phyloP scores from a whole-genome alignment of 768 basidiomycete species.

The Kwoniella bestiolae region DNA sequence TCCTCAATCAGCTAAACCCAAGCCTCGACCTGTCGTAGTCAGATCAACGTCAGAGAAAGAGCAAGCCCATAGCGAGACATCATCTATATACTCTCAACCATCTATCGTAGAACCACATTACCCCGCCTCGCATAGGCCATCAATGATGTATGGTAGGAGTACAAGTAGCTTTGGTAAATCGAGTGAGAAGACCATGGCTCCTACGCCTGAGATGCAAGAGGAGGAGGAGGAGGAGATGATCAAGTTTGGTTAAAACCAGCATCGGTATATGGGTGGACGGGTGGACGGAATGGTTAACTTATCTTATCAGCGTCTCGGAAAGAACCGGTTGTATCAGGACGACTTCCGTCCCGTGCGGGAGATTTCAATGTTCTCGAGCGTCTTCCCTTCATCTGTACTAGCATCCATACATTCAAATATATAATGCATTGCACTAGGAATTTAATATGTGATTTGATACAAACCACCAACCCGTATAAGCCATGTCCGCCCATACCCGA shows the following conservation, averaged over 20 bases:
- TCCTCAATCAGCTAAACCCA: not conserved
- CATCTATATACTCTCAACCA: slow-evolving; percentile 1
- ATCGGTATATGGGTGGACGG: no score
- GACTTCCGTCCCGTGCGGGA: no score
- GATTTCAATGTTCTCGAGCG: no score
- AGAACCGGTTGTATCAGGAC: no score
- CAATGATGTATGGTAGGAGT: not conserved
- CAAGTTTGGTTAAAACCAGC: not conserved
- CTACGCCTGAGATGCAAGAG: not conserved
- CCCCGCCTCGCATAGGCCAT: not conserved
- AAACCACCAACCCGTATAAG: no score
- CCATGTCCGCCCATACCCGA: no score
- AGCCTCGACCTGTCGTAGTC: not conserved
- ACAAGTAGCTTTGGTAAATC: not conserved
- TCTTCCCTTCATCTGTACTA: no score
- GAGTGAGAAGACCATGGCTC: not conserved
- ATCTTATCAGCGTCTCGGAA: no score
- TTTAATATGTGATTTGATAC: no score
- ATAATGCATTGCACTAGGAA: no score
- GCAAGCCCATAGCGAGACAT: not conserved
- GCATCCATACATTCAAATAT: no score
- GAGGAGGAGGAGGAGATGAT: not conserved
- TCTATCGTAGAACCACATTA: not conserved
- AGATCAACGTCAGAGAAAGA: not conserved
- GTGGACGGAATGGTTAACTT: not conserved